A percentile compares a stretch with the other conserved stretches of the same genome.
Evolutionary conservation across 345 rosid genomes (phyloP).

Genomic region (Eucalyptus melliodora): DNA sequence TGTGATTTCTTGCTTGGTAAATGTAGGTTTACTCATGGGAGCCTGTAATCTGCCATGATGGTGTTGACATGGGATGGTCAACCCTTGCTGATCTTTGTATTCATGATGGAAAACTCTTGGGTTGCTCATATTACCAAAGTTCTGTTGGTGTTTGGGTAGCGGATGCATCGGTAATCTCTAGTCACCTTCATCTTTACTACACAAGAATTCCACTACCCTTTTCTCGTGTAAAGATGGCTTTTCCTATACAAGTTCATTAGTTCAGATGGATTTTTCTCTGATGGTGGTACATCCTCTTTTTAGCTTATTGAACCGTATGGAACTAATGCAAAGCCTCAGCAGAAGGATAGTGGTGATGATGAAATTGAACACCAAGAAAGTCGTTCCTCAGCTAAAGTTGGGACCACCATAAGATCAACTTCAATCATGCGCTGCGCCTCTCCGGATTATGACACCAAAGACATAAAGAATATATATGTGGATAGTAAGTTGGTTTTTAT

Average conservation of each 20-base stretch:
- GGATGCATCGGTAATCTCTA: constrained; percentile 51
- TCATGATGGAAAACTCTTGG: constrained; percentile 77
- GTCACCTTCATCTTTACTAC: neutral
- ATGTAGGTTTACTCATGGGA: constrained; percentile 98
- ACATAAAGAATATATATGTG: constrained; percentile 88
- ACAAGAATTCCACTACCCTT: neutral
- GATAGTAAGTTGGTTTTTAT: constrained; percentile 55
- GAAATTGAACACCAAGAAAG: constrained; percentile 25
- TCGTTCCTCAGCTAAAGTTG: constrained; percentile 30
- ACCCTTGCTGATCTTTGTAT: constrained; percentile 83
- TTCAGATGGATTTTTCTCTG: neutral
- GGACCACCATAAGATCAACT: constrained; percentile 22
- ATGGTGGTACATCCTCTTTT: neutral
- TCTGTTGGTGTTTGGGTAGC: constrained; percentile 91
- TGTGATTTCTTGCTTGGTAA: neutral
- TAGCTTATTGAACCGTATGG: constrained; percentile 86
- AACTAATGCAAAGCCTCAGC: constrained; percentile 20
- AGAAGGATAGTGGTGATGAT: constrained; percentile 29
- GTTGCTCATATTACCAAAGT: constrained; percentile 72
- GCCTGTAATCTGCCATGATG: constrained; percentile 82
- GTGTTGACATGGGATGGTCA: constrained; percentile 91
- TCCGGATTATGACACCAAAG: constrained; percentile 65
- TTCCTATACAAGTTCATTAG: neutral
- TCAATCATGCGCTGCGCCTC: constrained; percentile 25
- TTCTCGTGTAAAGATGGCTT: neutral